phyloP scores from a whole-genome alignment of 495 filamentous ascomycete species.

The Mytilinidion resinicola region DNA sequence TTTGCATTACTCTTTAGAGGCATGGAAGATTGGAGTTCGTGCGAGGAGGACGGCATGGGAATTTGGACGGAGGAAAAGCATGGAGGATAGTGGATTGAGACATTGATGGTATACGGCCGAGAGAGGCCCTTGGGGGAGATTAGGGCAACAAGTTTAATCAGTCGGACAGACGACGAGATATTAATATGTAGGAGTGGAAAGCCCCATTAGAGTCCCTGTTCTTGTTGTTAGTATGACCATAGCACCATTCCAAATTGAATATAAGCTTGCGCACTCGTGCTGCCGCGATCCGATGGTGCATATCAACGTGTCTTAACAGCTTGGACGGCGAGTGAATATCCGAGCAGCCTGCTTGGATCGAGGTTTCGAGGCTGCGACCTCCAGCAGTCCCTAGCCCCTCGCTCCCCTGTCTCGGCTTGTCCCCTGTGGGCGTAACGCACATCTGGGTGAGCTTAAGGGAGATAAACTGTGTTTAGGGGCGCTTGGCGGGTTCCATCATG shows the following conservation, averaged over 20 bases:
- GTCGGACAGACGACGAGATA: conserved; percentile 13
- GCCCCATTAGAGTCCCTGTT: conserved; percentile 18
- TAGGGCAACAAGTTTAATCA: conserved; percentile 11
- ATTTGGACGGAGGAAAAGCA: conserved; percentile 2
- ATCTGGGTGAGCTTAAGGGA: neutral
- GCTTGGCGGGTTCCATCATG: neutral
- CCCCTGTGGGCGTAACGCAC: conserved; percentile 2
- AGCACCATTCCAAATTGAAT: conserved; percentile 10
- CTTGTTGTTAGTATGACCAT: conserved; percentile 1
- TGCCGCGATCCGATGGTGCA: neutral
- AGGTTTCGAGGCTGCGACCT: neutral
- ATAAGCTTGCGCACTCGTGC: conserved; percentile 1
- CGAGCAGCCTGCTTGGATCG: neutral
- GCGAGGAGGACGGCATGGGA: conserved; percentile 5
- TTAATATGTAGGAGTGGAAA: conserved; percentile 18
- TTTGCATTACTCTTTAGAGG: neutral
- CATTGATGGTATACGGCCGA: conserved; percentile 18
- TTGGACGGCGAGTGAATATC: neutral
- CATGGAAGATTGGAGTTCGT: no score
- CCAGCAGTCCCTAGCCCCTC: neutral
- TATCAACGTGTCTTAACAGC: neutral
- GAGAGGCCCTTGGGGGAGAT: conserved; percentile 16
- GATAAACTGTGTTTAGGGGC: neutral
- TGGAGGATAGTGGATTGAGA: conserved; percentile 1
- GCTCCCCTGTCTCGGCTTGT: neutral